Base-by-base conservation (phyloP, 2,329 filamentous ascomycete species). In the Botrytis tulipae region DNA sequence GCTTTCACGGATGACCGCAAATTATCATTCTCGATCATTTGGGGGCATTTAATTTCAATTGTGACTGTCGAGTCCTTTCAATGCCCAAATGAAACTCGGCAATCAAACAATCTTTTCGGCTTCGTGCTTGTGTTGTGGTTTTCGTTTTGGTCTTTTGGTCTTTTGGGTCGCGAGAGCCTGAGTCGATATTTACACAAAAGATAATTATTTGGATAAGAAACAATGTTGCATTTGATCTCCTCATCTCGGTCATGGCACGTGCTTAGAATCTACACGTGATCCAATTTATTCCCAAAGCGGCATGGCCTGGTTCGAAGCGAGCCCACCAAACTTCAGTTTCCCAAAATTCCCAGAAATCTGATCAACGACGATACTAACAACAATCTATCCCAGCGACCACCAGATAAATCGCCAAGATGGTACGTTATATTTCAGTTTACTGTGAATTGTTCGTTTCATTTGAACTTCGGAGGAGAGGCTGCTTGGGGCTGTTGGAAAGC, bases 401-500 rank as follows among this genome's bases (percentile, higher is more conserved):
- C 71, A 70, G 72, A 69, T 75, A 77, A 75, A 76, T 75, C 69
- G 75, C 75, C 76, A 78, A 77, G 73, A 78, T 78, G 77, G 76
- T 78, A 76, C 32, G 77, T 78, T 68, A 67, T 51, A 74, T 74
- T 57, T 71, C n/a, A 37, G 66, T 46, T 40, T 35, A 29, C 51
- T 48, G 29, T 66, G 44, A 69, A 62, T 70, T 42, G 37, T 46
- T 46, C 29, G 6, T 7, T 37, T n/a, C 20, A n/a, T 22, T 32
- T 12, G 25, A 10, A 51, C 3, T 42, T 57, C 35, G 48, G 40
- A 57, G 48, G n/a, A 32, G 44, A 42, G 37, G 32, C 9, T 6
- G 40, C 22, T 54, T 46, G 61, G 32, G 60, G 68, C 8, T 35
- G 32, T 40, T n/a, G 48, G 71, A 62, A 51, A 72, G 42, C 37